These are phyloP conservation scores for Hypoxylon intermedium DNA, from an alignment of 495 filamentous ascomycete species.

Conservation along the genomic window DNA sequence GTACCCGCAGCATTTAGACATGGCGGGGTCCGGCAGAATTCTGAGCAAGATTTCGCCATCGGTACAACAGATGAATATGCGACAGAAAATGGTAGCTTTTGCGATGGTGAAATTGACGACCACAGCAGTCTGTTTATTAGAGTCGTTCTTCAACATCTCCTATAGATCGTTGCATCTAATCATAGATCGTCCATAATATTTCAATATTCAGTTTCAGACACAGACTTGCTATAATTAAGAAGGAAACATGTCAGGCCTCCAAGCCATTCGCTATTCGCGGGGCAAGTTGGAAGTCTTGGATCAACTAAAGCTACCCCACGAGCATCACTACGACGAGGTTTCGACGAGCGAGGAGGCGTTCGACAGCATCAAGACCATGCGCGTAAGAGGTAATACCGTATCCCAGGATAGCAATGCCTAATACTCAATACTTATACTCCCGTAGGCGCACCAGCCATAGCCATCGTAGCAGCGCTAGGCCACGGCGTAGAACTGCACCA, in stretches of 20 bases:
- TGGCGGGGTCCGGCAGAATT: conserved; percentile 37
- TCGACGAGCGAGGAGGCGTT: conserved; percentile 81
- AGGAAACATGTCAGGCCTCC: conserved; percentile 62
- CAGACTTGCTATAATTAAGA: neutral
- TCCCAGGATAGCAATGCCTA: too few species aligned
- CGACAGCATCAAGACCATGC: conserved; percentile 92
- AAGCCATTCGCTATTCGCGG: conserved; percentile 85
- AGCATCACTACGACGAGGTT: conserved; percentile 79
- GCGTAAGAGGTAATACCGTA: conserved; percentile 70
- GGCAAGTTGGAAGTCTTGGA: conserved; percentile 86
- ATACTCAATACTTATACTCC: neutral
- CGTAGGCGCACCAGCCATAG: conserved; percentile 86
- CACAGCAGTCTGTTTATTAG: neutral
- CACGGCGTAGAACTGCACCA: conserved; percentile 77
- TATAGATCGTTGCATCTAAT: too few species aligned
- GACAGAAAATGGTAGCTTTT: neutral
- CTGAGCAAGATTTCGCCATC: too few species aligned
- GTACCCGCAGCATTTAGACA: neutral
- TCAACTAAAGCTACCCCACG: conserved; percentile 87
- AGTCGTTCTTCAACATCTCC: neutral
- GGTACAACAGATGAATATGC: too few species aligned
- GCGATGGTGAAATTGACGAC: too few species aligned
- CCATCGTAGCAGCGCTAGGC: conserved; percentile 90
- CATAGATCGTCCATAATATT: too few species aligned
- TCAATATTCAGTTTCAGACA: neutral